phyloP scores from a whole-genome alignment of 2,329 filamentous ascomycete species.

The Fonsecaea monophora region DNA sequence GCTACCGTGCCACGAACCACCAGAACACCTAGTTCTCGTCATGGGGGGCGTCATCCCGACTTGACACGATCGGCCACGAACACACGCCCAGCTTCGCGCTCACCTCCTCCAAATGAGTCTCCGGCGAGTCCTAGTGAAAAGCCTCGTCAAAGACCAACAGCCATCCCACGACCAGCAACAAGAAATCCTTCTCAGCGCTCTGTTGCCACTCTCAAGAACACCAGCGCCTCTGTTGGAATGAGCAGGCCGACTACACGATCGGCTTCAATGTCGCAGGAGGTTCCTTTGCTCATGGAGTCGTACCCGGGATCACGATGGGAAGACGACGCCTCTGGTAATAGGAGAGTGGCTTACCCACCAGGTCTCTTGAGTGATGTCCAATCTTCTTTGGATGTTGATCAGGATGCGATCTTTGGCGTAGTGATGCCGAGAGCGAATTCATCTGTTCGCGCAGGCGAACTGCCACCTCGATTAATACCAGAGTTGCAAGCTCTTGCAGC shows the following conservation, averaged over 20 bases:
- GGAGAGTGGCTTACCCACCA: slow-evolving; percentile 9
- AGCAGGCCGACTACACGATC: slow-evolving; percentile 11
- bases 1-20: slow-evolving; percentile 34
- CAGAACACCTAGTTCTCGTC: slow-evolving; percentile 18
- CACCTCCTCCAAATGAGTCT: slow-evolving; percentile 16
- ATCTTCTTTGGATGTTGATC: slow-evolving; percentile 30
- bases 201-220: slow-evolving; percentile 11
- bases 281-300: slow-evolving; percentile 32
- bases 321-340: slow-evolving; percentile 2
- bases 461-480: slow-evolving; percentile 39
- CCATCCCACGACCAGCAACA: slow-evolving; percentile 20
- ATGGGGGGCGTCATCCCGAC: slow-evolving; percentile 18
- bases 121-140: slow-evolving; percentile 14
- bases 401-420: slow-evolving; percentile 36
- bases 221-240: not conserved
- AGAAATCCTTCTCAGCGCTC: slow-evolving; percentile 16
- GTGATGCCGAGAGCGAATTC: slow-evolving; percentile 28
- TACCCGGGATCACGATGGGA: slow-evolving; percentile 4
- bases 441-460: slow-evolving; percentile 22
- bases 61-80: slow-evolving; percentile 4
- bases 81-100: slow-evolving; percentile 17
- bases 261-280: slow-evolving; percentile 28
- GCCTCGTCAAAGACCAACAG: slow-evolving; percentile 22
- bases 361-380: slow-evolving; percentile 9
- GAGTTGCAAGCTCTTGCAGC: slow-evolving; percentile 40